Evolutionary conservation across 225 moss, liverwort and hornwort species (phyloP).

Genomic region (Sphagnum contortum): DNA sequence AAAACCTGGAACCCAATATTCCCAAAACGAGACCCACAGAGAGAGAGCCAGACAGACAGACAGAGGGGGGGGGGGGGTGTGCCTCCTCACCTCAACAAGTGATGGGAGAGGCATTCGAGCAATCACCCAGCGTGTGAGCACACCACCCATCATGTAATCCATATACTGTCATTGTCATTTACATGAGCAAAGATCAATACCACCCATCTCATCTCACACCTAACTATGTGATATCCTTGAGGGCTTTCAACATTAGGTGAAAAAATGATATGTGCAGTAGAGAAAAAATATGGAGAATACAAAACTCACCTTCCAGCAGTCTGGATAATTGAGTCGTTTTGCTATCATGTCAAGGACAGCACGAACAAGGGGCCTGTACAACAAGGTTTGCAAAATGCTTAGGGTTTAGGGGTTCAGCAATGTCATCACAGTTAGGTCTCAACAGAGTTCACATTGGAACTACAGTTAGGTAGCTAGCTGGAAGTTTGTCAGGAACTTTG

Average conservation of each 20-base stretch:
- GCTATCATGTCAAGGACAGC: constrained; percentile 62
- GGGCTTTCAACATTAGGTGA: too few species aligned
- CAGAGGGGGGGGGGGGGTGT: too few species aligned
- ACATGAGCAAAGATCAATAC: background rate
- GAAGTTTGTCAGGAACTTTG: background rate
- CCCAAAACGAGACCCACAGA: too few species aligned
- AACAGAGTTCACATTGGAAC: too few species aligned
- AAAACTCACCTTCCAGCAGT: constrained; percentile 56
- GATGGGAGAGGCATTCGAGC: constrained; percentile 52
- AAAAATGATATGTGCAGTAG: too few species aligned
- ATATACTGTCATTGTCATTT: constrained; percentile 50
- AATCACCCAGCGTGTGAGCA: constrained; percentile 74
- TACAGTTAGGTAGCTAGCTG: background rate
- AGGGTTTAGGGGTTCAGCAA: background rate
- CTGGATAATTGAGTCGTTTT: constrained; percentile 56
- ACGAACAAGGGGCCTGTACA: constrained; percentile 56
- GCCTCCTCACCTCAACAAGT: constrained; percentile 56
- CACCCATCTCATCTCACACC: background rate
- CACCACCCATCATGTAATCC: constrained; percentile 58
- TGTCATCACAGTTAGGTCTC: background rate
- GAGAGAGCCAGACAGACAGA: too few species aligned
- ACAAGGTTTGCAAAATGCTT: background rate
- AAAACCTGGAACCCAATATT: too few species aligned
- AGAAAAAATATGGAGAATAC: too few species aligned
- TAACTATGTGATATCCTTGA: background rate